phyloP scores from a whole-genome alignment of 2,329 filamentous ascomycete species.

The Colletotrichum tropicicola region DNA sequence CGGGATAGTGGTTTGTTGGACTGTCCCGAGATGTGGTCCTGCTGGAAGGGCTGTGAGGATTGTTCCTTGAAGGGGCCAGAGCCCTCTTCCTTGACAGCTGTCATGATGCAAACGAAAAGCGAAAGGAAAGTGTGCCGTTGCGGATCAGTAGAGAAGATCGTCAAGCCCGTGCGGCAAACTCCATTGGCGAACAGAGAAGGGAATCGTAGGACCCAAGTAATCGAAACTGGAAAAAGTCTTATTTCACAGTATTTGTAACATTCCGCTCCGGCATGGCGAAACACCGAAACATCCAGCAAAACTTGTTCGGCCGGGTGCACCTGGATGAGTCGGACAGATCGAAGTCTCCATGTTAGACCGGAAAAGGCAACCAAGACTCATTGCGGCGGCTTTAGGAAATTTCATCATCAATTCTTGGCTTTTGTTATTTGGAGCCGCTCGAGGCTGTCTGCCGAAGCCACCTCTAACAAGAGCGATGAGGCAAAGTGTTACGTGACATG shows the following conservation, averaged over 20 bases:
- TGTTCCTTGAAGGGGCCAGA: neutral
- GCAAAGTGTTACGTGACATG: slow-evolving; percentile 3
- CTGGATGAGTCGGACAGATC: neutral
- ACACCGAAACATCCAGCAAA: neutral
- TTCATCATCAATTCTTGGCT: neutral
- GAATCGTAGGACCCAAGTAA: too few relatives aligned
- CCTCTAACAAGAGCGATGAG: neutral
- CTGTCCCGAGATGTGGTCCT: slow-evolving; percentile 39
- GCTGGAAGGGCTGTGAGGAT: neutral
- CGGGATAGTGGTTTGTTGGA: slow-evolving; percentile 54
- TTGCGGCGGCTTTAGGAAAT: neutral
- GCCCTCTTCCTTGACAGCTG: neutral
- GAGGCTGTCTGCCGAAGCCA: neutral
- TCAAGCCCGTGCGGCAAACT: neutral
- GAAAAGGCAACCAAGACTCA: slow-evolving; percentile 22
- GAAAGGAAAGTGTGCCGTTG: neutral
- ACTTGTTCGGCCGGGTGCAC: neutral
- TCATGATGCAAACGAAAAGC: neutral
- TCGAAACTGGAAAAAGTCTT: neutral
- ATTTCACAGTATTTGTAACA: neutral
- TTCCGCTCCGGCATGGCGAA: neutral
- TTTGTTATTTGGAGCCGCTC: neutral
- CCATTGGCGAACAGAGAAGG: neutral
- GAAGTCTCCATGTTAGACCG: neutral
- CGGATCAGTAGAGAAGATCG: neutral